Evolutionary conservation across 257 asterid species (phyloP).

Genomic region (Capsicum rhomboideum): DNA sequence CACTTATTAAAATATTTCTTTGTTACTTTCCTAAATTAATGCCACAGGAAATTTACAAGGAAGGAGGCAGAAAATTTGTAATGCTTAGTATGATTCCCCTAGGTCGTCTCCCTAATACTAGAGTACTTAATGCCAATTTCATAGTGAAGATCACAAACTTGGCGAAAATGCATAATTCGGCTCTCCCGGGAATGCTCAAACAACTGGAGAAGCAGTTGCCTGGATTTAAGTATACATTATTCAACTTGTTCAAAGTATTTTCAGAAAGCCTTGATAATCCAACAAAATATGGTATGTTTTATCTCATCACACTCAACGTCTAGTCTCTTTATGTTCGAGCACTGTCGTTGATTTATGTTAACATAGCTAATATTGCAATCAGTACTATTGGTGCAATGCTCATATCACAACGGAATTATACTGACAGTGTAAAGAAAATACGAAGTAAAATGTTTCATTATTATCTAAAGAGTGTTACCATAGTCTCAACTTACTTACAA

Average conservation of each 20-base stretch:
- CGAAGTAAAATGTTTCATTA: background rate
- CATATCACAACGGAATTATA: background rate
- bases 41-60: conserved; percentile 10
- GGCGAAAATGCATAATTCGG: background rate
- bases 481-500: background rate
- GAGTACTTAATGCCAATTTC: background rate
- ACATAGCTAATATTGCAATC: background rate
- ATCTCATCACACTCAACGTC: background rate
- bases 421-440: background rate
- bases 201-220: background rate
- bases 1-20: background rate
- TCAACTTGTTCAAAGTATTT: conserved; percentile 1
- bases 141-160: background rate
- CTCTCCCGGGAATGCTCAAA: background rate
- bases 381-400: background rate
- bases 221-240: conserved; percentile 1
- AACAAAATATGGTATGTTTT: conserved; percentile 1
- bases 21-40: background rate
- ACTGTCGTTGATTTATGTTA: background rate
- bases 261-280: conserved; percentile 1
- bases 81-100: conserved; percentile 9
- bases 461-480: background rate
- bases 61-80: conserved; percentile 26
- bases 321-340: background rate
- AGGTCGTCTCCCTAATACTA: conserved; percentile 6